A percentile compares a stretch with the other conserved stretches of the same genome.
phyloP scores from a whole-genome alignment of 257 asterid species.

The Jacaranda copaia region DNA sequence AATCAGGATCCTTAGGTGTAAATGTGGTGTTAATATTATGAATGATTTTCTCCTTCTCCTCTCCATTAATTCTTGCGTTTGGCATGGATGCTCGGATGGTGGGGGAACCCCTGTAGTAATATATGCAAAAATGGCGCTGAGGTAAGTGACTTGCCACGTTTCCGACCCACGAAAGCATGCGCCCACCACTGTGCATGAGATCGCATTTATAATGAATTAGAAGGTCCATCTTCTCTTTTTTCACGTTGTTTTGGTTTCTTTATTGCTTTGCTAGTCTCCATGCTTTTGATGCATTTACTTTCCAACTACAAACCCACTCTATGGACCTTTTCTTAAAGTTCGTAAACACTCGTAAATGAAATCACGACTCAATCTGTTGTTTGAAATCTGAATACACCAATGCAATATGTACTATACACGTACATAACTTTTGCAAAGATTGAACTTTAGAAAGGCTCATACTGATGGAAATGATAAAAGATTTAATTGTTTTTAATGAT shows the following conservation, averaged over 20 bases:
- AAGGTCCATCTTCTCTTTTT: conserved; percentile 22
- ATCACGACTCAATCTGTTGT: not conserved
- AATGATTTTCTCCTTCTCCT: not conserved
- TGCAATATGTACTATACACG: too few species aligned
- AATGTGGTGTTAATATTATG: not conserved
- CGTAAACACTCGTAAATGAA: conserved; percentile 27
- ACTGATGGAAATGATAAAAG: not conserved
- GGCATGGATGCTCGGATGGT: too few species aligned
- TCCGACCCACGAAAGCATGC: not conserved
- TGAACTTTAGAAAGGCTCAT: not conserved
- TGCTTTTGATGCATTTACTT: conserved; percentile 19
- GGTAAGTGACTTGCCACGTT: not conserved
- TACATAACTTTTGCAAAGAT: not conserved
- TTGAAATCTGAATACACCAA: not conserved
- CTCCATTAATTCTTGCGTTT: not conserved
- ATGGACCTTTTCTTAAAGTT: conserved; percentile 21
- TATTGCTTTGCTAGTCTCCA: not conserved
- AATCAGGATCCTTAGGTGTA: not conserved
- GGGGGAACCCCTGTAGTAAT: too few species aligned
- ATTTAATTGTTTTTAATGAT: not conserved
- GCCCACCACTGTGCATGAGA: conserved; percentile 7
- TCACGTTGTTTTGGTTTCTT: conserved; percentile 22
- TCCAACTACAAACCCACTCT: conserved; percentile 18
- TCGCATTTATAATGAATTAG: conserved; percentile 10
- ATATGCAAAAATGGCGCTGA: not conserved